Percentiles rank a stretch among this genome's conserved stretches.
These are phyloP conservation scores for Globisporangium acanthophoron DNA, from an alignment of 352 stramenopile genomes.

Conservation along the genomic window DNA sequence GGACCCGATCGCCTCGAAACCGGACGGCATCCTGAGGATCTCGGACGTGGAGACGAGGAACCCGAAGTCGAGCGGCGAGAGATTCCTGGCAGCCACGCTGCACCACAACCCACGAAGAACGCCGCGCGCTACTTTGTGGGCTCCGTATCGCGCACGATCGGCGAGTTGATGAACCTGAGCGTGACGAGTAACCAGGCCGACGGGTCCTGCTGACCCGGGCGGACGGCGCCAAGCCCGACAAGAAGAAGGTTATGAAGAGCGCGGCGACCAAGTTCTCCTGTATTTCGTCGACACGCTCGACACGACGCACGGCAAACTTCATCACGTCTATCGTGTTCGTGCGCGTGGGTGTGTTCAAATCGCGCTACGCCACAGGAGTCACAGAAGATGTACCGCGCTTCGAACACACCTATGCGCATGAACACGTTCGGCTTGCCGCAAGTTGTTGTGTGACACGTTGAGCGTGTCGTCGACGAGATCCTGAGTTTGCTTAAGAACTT, in stretches of 20 bases:
- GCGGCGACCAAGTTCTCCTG: slow-evolving; percentile 64
- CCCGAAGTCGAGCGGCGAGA: slow-evolving; percentile 85
- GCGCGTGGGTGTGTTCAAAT: slow-evolving; percentile 63
- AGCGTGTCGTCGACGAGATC: too few species aligned
- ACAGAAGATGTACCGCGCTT: too few species aligned
- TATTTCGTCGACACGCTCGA: slow-evolving; percentile 75
- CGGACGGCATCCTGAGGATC: slow-evolving; percentile 70
- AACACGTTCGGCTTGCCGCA: too few species aligned
- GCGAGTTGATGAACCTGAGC: slow-evolving; percentile 78
- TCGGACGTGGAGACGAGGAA: slow-evolving; percentile 88
- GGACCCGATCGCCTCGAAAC: slow-evolving; percentile 83
- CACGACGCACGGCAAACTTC: slow-evolving; percentile 76
- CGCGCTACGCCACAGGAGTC: slow-evolving; percentile 32
- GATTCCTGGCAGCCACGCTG: slow-evolving; percentile 69
- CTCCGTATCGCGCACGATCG: slow-evolving; percentile 86
- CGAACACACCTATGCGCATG: too few species aligned
- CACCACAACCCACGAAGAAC: slow-evolving; percentile 87
- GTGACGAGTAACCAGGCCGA: slow-evolving; percentile 44
- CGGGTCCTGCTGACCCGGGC: too few species aligned
- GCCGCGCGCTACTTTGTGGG: slow-evolving; percentile 84
- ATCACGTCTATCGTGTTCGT: slow-evolving; percentile 88
- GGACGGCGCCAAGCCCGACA: slow-evolving; percentile 27
- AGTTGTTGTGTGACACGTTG: too few species aligned
- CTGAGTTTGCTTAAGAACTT: too few species aligned
- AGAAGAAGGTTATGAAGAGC: slow-evolving; percentile 75